A percentile compares a stretch with the other conserved stretches of the same genome.
These are phyloP conservation scores for Syzygium jambos DNA, from an alignment of 345 rosid genomes.

Conservation along the genomic window DNA sequence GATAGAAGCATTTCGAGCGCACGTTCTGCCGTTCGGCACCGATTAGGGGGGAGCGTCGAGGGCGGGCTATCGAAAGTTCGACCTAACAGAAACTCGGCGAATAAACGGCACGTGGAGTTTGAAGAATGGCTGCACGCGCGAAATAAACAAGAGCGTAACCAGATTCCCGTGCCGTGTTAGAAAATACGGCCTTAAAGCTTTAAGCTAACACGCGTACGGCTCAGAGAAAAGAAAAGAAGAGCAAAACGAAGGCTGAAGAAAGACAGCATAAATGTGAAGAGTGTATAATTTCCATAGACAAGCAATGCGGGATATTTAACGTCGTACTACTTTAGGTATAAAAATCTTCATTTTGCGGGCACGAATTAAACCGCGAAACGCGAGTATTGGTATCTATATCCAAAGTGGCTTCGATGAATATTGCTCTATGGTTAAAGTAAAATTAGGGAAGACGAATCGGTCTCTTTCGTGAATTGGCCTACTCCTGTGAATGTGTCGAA, in stretches of 20 bases:
- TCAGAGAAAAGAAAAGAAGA: rapidly evolving
- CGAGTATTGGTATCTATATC: neutral
- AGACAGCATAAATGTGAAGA: rapidly evolving
- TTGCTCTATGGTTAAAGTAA: neutral
- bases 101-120: neutral
- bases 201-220: neutral
- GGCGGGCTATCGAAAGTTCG: neutral
- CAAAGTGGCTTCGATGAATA: neutral
- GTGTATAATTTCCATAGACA: rapidly evolving
- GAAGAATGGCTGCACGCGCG: no score
- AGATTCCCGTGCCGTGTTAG: rapidly evolving
- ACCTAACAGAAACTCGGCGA: neutral
- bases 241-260: neutral
- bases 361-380: rapidly evolving
- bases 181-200: neutral
- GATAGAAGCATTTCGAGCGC: neutral
- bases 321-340: neutral
- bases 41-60: neutral
- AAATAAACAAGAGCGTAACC: no score
- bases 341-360: rapidly evolving
- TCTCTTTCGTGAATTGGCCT: neutral
- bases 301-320: neutral
- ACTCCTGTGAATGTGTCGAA: neutral
- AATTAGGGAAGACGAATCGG: neutral
- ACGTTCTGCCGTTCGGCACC: rapidly evolving